Evolutionary conservation across 148 eudicot genomes (phyloP), one percentile per base, ranked within the genome.

Genomic region (Fallopia convolvulus): DNA sequence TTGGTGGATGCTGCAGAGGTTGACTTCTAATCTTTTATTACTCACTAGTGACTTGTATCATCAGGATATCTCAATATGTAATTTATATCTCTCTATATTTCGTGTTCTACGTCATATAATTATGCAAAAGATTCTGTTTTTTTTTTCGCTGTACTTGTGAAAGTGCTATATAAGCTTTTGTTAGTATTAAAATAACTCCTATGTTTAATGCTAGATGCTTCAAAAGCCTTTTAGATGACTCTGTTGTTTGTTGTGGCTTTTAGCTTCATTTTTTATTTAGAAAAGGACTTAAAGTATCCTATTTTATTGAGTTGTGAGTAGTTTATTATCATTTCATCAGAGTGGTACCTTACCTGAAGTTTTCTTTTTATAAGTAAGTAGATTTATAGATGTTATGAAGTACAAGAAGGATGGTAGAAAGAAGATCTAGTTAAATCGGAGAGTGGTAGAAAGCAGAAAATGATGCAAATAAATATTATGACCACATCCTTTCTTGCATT

Each of bases 1-100:
- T 85, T 95, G 72, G 83, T 88, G 48, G 97, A 92, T 80, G 99
- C 99, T 74, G 97, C 99, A 68, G 99, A 95, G 99, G 97, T 95
- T 86, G 74, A 82, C 23, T 72, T 75, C 71, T 77, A 46, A 61
- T 74, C 14, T 65, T 36, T 15, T 6, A 10, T 13, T 0, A 26
- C 15, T 26, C 17, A 8, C 39, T 61, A 8, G 53, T 26, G 2
- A 61, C 65, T 20, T 58, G 8, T 10, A 26, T 26, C 15, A 26
- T 26, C 15, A 61, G 15, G 30, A 26, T 26, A 26, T 26, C 30
- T 26, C 30, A 30, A 8, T 30, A 61, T 42, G 9, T 58, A 58
- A 3, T 11, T 61, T 33, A 61, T 61, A 26, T 63, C 70, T 63
- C 70, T 0, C 15, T 30, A 32, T 30, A 30, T 12, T 30, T 63